Percentiles rank a stretch among this genome's conserved stretches.
phyloP scores from a whole-genome alignment of 768 basidiomycete species.

The Lentinula boryana region DNA sequence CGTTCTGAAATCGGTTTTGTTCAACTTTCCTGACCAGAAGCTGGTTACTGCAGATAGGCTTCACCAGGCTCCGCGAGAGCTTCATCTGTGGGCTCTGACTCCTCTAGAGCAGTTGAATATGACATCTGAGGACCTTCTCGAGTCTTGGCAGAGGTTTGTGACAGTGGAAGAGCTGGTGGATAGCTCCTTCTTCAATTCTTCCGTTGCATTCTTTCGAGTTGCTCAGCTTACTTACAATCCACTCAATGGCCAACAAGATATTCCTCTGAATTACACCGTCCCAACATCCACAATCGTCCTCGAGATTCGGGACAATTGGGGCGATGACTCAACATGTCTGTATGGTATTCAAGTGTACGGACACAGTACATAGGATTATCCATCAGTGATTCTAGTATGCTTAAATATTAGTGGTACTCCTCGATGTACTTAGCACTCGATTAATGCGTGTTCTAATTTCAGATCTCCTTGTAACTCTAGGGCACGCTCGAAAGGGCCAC shows the following conservation, averaged over 20 bases:
- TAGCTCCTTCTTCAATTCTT: not conserved
- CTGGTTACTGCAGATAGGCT: not conserved
- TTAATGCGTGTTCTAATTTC: no score
- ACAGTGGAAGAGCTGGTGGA: not conserved
- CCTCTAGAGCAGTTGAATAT: not conserved
- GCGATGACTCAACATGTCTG: not conserved
- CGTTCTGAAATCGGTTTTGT: not conserved
- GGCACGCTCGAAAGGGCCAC: no score
- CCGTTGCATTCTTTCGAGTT: not conserved
- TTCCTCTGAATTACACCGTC: not conserved
- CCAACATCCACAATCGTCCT: not conserved
- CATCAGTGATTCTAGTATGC: no score
- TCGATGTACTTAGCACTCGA: no score
- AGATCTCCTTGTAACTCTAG: no score
- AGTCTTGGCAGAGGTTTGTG: not conserved
- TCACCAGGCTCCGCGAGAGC: not conserved
- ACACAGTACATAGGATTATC: no score
- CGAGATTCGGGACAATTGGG: not conserved
- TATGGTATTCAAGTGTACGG: not conserved
- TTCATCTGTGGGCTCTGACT: not conserved
- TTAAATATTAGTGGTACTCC: no score
- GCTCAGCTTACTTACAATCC: not conserved
- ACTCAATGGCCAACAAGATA: not conserved
- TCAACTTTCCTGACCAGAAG: not conserved
- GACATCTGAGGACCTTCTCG: no score